These are phyloP conservation scores for Nicotiana sylvestris DNA, from an alignment of 257 asterid species.

Conservation along the genomic window DNA sequence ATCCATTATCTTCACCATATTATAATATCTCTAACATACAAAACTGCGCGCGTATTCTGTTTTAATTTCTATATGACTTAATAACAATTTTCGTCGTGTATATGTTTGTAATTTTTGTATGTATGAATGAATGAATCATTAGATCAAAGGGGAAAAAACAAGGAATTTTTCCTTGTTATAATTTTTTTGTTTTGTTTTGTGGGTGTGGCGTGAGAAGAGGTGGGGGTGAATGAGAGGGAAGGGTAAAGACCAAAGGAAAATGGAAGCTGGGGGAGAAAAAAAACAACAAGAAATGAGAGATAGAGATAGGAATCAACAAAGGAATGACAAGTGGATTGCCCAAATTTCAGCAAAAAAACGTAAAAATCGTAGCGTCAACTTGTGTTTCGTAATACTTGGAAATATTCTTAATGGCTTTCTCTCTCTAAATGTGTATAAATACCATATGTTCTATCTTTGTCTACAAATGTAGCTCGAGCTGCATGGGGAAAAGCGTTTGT, in stretches of 20 bases:
- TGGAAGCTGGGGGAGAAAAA: not conserved
- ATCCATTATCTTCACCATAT: not conserved
- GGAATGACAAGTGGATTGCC: slow-evolving; percentile 10
- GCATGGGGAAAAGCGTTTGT: too few species aligned
- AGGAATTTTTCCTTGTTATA: not conserved
- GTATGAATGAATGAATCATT: not conserved
- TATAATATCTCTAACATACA: not conserved
- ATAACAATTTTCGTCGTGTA: not conserved
- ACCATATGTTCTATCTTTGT: too few species aligned
- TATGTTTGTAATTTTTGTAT: not conserved
- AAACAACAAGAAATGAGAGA: not conserved
- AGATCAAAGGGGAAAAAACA: not conserved
- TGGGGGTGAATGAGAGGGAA: not conserved
- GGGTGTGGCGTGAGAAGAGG: not conserved
- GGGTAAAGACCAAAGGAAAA: not conserved
- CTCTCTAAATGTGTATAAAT: too few species aligned
- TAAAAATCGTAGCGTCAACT: not conserved
- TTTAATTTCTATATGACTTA: not conserved
- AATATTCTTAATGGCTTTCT: not conserved
- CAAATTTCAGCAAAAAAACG: not conserved
- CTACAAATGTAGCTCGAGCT: too few species aligned
- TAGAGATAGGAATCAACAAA: not conserved
- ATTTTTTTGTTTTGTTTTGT: not conserved
- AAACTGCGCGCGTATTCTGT: not conserved
- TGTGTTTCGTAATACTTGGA: not conserved